Evolutionary conservation across 1,284 basidiomycete genomes (phyloP).

Genomic region (Pseudozyma flocculosa): DNA sequence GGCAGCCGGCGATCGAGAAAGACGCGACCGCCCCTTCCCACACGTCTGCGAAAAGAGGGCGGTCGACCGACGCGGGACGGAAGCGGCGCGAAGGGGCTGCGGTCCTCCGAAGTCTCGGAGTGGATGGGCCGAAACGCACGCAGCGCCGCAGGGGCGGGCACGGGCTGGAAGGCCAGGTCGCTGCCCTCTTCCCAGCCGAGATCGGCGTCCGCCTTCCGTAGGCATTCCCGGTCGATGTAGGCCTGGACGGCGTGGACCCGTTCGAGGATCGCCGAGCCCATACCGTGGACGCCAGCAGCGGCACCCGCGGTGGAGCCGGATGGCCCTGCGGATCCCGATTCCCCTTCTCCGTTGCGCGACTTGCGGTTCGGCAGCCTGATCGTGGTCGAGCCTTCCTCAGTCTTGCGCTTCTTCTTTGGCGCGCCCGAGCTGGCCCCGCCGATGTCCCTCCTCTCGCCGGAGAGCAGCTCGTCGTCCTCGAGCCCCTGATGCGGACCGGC

Average conservation of each 20-base stretch:
- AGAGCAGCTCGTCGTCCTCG: constrained; percentile 54
- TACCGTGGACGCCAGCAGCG: constrained; percentile 62
- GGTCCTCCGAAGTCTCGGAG: constrained; percentile 35
- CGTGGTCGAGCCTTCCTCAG: constrained; percentile 40
- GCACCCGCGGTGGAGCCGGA: constrained; percentile 14
- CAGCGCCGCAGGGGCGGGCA: constrained; percentile 36
- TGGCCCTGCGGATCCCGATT: constrained; percentile 7
- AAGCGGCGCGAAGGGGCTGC: constrained; percentile 24
- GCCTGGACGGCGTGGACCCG: constrained; percentile 51
- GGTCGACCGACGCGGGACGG: constrained; percentile 46
- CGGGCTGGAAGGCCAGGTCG: constrained; percentile 52
- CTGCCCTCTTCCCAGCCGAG: constrained; percentile 54
- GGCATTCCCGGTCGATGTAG: constrained; percentile 54
- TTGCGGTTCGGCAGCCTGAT: constrained; percentile 44
- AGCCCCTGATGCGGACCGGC: constrained; percentile 37
- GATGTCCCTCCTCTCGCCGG: constrained; percentile 41
- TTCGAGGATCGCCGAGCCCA: constrained; percentile 51
- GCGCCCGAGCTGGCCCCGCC: constrained; percentile 23
- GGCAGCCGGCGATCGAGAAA: constrained; percentile 52
- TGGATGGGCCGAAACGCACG: constrained; percentile 54
- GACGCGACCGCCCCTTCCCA: constrained; percentile 55
- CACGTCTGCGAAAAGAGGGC: constrained; percentile 53
- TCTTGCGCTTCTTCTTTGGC: constrained; percentile 51
- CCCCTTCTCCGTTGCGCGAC: constrained; percentile 27
- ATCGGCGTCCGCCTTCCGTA: constrained; percentile 45